phyloP scores from a whole-genome alignment of 2,329 filamentous ascomycete species.

The Erysiphe neolycopersici region DNA sequence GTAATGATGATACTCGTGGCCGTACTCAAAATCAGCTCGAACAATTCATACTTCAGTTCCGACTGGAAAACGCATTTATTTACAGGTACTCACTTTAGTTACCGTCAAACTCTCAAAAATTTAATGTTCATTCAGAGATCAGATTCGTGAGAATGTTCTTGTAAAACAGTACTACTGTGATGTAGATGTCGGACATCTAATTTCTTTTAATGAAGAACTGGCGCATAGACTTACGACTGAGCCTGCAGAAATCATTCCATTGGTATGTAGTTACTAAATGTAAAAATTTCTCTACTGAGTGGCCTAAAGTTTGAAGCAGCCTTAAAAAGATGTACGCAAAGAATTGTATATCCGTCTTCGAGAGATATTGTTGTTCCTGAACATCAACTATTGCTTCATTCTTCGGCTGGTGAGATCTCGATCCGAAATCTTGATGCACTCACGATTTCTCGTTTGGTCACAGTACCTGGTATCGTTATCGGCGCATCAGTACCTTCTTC shows the following conservation, averaged over 20 bases:
- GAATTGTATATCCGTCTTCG: slow-evolving; percentile 67
- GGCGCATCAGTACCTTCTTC: slow-evolving; percentile 91
- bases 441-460: slow-evolving; percentile 80
- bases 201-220: slow-evolving; percentile 86
- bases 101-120: background rate
- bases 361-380: slow-evolving; percentile 45
- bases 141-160: slow-evolving; percentile 81
- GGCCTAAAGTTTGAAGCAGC: slow-evolving; percentile 56
- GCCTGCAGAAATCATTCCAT: slow-evolving; percentile 72
- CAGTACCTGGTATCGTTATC: slow-evolving; percentile 92
- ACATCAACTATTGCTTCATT: slow-evolving; percentile 87
- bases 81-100: slow-evolving; percentile 46
- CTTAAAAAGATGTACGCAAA: slow-evolving; percentile 70
- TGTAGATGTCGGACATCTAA: slow-evolving; percentile 82
- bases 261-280: slow-evolving; percentile 31
- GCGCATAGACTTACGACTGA: slow-evolving; percentile 74
- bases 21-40: slow-evolving; percentile 58
- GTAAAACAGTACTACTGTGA: slow-evolving; percentile 91
- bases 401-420: slow-evolving; percentile 66
- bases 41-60: slow-evolving; percentile 79
- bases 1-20: slow-evolving; percentile 34
- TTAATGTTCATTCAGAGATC: slow-evolving; percentile 34
- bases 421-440: slow-evolving; percentile 85
- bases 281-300: background rate
- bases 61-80: slow-evolving; percentile 80